These are phyloP conservation scores for Macadamia integrifolia DNA, from an alignment of 164 flowering plant genomes.

Conservation along the genomic window DNA sequence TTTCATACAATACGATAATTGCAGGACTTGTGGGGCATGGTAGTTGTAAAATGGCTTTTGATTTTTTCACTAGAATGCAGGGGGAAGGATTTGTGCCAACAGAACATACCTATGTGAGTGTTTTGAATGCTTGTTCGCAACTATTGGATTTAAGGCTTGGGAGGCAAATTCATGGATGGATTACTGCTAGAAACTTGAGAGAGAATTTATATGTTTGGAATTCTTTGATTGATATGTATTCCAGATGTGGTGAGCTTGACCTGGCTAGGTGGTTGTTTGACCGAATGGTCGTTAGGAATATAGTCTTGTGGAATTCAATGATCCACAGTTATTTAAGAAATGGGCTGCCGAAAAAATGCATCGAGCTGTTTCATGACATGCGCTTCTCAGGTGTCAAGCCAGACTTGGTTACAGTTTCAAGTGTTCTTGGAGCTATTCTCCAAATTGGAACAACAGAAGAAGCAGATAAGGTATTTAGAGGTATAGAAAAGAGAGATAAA, in stretches of 20 bases:
- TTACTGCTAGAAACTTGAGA: constrained; percentile 19
- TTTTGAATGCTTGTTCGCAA: constrained; percentile 39
- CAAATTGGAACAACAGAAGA: constrained; percentile 31
- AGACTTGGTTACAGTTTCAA: constrained; percentile 45
- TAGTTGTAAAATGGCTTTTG: constrained; percentile 21
- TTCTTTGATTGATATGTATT: constrained; percentile 55
- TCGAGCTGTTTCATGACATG: constrained; percentile 41
- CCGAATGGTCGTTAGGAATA: constrained; percentile 28
- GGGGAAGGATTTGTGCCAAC: constrained; percentile 30
- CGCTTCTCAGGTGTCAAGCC: constrained; percentile 27
- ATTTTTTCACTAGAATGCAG: constrained; percentile 32
- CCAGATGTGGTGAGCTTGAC: constrained; percentile 46
- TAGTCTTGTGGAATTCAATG: constrained; percentile 36
- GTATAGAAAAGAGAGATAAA: constrained; percentile 33
- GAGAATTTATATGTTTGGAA: constrained; percentile 38
- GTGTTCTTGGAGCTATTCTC: constrained; percentile 38
- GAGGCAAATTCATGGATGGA: constrained; percentile 48
- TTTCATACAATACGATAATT: constrained; percentile 38
- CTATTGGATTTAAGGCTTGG: constrained; percentile 38
- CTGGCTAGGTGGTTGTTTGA: constrained; percentile 43
- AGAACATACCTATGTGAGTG: constrained; percentile 39
- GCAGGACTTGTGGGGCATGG: constrained; percentile 28
- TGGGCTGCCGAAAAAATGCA: constrained; percentile 32
- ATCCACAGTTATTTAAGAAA: constrained; percentile 40
- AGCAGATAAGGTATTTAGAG: constrained; percentile 29